A percentile compares a stretch with the other conserved stretches of the same genome.
These are phyloP conservation scores for Karstenula rhodostoma DNA, from an alignment of 2,329 filamentous ascomycete genomes.

Conservation along the genomic window DNA sequence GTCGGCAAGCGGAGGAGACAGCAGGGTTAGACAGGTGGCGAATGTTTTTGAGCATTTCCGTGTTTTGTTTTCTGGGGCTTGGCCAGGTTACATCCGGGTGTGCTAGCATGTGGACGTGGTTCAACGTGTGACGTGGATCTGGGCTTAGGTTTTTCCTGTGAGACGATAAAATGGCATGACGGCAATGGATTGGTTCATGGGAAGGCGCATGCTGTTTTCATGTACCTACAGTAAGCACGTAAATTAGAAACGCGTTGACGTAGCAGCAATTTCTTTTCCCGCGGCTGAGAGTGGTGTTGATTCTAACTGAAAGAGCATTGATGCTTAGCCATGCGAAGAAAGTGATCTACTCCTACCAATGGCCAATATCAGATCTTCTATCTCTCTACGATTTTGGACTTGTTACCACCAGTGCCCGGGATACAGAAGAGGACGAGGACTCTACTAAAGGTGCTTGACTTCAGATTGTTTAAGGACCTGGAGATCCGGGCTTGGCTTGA, in stretches of 20 bases:
- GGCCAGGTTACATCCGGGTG: not conserved
- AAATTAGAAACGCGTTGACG: not conserved
- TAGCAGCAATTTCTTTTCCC: not conserved
- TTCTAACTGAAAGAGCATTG: too few relatives aligned
- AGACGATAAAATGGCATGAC: conserved; percentile 9
- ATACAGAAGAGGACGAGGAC: too few relatives aligned
- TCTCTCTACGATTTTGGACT: too few relatives aligned
- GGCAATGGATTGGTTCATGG: conserved; percentile 1
- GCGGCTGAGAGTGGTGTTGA: not conserved
- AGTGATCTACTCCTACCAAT: too few relatives aligned
- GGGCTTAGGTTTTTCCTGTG: not conserved
- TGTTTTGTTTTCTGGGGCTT: conserved; percentile 10
- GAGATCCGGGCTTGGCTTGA: too few relatives aligned
- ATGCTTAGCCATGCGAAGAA: too few relatives aligned
- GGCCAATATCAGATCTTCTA: not conserved
- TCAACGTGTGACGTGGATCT: not conserved
- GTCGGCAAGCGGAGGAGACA: conserved; percentile 98
- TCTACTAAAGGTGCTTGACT: too few relatives aligned
- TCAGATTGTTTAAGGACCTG: too few relatives aligned
- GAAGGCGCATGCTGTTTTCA: conserved; percentile 7
- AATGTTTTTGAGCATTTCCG: conserved; percentile 2
- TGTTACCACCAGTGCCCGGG: too few relatives aligned
- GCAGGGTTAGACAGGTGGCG: conserved; percentile 69
- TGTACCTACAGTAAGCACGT: conserved; percentile 10
- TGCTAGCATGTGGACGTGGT: not conserved